phyloP scores from a whole-genome alignment of 2,329 filamentous ascomycete genomes.

The Trichoderma sp. region DNA sequence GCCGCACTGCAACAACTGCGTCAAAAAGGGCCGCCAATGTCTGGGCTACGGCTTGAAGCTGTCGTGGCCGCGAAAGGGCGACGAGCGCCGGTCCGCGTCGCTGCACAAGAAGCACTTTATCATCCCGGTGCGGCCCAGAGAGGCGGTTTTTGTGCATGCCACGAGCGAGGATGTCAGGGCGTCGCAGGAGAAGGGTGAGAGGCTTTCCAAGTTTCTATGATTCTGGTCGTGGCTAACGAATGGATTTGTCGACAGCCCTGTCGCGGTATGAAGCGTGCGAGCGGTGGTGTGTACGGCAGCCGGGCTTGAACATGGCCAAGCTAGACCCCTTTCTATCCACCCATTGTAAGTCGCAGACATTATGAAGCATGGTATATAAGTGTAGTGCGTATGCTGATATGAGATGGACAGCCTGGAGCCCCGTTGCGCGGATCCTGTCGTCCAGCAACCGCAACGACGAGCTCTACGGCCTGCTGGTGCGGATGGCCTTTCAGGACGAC shows the following conservation, averaged over 20 bases:
- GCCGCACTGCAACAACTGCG: slow-evolving; percentile 17
- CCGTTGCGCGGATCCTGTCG: slow-evolving; percentile 15
- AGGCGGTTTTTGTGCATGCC: slow-evolving; percentile 3
- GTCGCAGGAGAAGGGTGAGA: background rate
- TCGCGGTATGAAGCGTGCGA: background rate
- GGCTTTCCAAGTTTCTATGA: background rate
- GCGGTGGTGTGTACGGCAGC: slow-evolving; percentile 5
- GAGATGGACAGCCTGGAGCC: background rate
- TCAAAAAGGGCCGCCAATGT: slow-evolving; percentile 14
- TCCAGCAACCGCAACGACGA: slow-evolving; percentile 13
- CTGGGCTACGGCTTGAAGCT: slow-evolving; percentile 23
- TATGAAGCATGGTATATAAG: background rate
- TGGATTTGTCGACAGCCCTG: background rate
- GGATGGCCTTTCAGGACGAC: slow-evolving; percentile 19
- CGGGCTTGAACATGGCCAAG: slow-evolving; percentile 2
- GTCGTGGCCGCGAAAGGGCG: slow-evolving; percentile 22
- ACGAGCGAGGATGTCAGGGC: slow-evolving; percentile 15
- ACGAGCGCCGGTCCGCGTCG: slow-evolving; percentile 11
- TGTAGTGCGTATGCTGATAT: background rate
- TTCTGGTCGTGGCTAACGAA: background rate
- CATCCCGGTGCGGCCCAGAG: background rate
- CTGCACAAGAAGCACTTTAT: slow-evolving; percentile 1
- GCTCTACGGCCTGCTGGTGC: slow-evolving; percentile 13
- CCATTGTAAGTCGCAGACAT: slow-evolving; percentile 2
- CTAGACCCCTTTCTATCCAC: slow-evolving; percentile 16